Conservation (phyloP, 176 grass and related monocot genomes). For the Oryza coarctata region DNA sequence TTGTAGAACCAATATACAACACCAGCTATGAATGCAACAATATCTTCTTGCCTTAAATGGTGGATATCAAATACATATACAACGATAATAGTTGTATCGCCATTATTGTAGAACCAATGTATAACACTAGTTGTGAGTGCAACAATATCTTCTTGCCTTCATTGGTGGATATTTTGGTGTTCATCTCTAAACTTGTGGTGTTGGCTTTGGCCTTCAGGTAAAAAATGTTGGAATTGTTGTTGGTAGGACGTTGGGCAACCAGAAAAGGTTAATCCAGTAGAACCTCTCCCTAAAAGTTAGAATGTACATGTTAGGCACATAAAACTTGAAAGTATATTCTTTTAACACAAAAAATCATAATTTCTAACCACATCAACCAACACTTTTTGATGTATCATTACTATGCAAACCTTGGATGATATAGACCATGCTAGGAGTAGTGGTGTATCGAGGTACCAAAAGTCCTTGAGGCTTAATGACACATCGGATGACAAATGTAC, state of each 20-base stretch:
- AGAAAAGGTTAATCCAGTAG: conserved; percentile 8
- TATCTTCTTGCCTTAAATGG: too few species aligned
- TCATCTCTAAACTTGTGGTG: neutral
- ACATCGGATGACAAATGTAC: conserved; percentile 20
- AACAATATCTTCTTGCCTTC: neutral
- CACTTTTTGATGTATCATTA: neutral
- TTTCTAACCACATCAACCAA: neutral
- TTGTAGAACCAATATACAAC: conserved; percentile 24
- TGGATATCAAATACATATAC: conserved; percentile 14
- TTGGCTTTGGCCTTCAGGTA: neutral
- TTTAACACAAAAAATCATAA: neutral
- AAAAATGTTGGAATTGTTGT: conserved; percentile 31
- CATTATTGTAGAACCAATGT: conserved; percentile 21
- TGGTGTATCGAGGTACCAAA: conserved; percentile 36
- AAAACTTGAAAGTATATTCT: neutral
- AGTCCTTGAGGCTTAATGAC: conserved; percentile 38
- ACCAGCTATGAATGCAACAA: too few species aligned
- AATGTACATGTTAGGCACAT: neutral
- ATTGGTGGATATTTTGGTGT: neutral
- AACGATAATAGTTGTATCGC: neutral
- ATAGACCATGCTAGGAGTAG: conserved; percentile 15
- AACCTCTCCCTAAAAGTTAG: conserved; percentile 31
- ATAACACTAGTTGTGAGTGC: neutral
- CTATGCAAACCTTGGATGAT: conserved; percentile 28
- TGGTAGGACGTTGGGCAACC: neutral